phyloP scores from a whole-genome alignment of 345 rosid genomes.

The Pseudoturritis turrita region DNA sequence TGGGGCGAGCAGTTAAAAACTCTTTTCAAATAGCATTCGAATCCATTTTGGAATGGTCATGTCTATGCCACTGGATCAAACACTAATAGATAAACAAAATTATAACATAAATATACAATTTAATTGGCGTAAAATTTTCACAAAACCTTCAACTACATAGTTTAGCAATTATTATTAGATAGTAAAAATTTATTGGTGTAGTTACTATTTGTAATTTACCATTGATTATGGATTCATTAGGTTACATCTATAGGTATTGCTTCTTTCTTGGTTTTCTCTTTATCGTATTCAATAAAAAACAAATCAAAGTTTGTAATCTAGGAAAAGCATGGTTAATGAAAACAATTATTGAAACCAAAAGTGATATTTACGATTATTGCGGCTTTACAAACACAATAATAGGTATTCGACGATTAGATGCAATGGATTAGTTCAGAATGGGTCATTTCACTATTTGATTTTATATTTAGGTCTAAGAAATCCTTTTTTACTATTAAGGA shows the following conservation, averaged over 20 bases:
- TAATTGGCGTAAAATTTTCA: not conserved
- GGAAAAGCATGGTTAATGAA: not conserved
- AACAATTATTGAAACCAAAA: not conserved
- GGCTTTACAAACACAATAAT: not conserved
- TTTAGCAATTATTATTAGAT: not conserved
- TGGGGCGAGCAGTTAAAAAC: no score
- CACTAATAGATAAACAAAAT: no score
- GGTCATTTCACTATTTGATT: constrained; percentile 3
- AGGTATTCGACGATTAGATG: constrained; percentile 10
- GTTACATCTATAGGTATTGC: not conserved
- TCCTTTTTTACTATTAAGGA: not conserved
- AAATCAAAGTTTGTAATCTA: constrained; percentile 10
- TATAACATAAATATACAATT: not conserved
- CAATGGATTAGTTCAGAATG: constrained; percentile 14
- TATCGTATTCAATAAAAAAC: not conserved
- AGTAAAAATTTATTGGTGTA: not conserved
- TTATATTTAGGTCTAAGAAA: constrained; percentile 1
- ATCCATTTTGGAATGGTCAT: no score
- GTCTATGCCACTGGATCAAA: no score
- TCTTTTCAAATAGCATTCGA: no score
- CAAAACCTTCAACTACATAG: not conserved
- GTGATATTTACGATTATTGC: constrained; percentile 1
- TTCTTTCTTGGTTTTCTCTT: constrained; percentile 5
- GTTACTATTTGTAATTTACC: not conserved
- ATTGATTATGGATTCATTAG: not conserved